Percentiles rank a stretch among this genome's conserved stretches.
These are phyloP conservation scores for Achlya hypogyna DNA, from an alignment of 352 stramenopile species.

Conservation along the genomic window DNA sequence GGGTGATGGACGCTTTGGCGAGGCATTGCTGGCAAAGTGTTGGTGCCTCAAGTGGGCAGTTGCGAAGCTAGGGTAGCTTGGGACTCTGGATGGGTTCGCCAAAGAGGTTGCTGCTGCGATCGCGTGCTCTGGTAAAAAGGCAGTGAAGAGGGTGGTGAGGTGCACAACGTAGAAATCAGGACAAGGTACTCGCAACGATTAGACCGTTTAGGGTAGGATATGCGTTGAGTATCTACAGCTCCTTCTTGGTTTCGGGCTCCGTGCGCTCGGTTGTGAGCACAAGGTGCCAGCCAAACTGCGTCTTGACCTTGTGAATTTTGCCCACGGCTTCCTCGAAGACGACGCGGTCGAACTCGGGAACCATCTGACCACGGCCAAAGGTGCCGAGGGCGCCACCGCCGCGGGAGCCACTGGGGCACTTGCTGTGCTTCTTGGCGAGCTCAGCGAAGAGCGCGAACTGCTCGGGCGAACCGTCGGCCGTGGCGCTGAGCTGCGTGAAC, in stretches of 20 bases:
- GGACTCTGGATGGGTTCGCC: no score
- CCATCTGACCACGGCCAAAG: constrained; percentile 66
- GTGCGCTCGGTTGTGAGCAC: constrained; percentile 57
- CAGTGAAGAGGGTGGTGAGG: no score
- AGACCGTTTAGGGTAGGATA: no score
- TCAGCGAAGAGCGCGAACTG: constrained; percentile 37
- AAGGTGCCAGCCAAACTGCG: constrained; percentile 78
- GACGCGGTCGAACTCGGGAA: constrained; percentile 65
- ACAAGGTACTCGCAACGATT: no score
- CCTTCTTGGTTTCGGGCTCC: constrained; percentile 35
- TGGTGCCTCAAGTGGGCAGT: no score
- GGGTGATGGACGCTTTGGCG: no score
- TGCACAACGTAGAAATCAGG: no score
- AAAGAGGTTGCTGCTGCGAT: no score
- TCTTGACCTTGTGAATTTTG: constrained; percentile 66
- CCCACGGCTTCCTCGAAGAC: constrained; percentile 58
- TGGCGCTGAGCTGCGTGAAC: constrained; percentile 31
- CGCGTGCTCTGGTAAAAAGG: no score
- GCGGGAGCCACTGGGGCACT: constrained; percentile 52
- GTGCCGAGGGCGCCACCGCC: constrained; percentile 47
- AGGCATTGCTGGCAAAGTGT: no score
- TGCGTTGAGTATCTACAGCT: no score
- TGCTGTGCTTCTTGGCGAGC: constrained; percentile 57
- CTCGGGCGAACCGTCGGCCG: constrained; percentile 34
- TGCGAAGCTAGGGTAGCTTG: no score